Conservation (phyloP, 306 rosid species). For the Dalbergia cultrata region DNA sequence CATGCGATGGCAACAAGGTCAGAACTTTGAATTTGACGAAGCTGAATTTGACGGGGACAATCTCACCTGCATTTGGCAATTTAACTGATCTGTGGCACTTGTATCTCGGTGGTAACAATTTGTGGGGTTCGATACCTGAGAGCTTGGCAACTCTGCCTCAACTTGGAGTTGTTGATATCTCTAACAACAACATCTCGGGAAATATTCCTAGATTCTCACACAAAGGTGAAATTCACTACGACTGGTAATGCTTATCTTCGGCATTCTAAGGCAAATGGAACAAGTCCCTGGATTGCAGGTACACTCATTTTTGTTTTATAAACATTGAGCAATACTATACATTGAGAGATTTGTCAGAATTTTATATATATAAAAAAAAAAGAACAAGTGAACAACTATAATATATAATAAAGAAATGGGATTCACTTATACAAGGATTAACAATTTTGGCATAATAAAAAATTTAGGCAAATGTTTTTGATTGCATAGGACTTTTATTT, state of each 20-base stretch:
- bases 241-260: not conserved
- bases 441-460: too few species aligned
- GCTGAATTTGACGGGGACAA: slow-evolving; percentile 57
- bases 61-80: slow-evolving; percentile 63
- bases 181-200: not conserved
- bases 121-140: slow-evolving; percentile 55
- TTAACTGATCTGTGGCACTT: slow-evolving; percentile 54
- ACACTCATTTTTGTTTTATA: too few species aligned
- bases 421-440: too few species aligned
- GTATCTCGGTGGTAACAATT: slow-evolving; percentile 52
- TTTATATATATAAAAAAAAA: too few species aligned
- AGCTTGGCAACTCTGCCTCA: not conserved
- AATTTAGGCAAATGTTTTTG: too few species aligned
- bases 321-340: too few species aligned
- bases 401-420: too few species aligned
- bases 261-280: not conserved
- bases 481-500: too few species aligned
- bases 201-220: not conserved
- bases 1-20: slow-evolving; percentile 49
- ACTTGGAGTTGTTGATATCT: not conserved
- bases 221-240: not conserved
- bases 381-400: too few species aligned
- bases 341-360: too few species aligned
- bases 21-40: slow-evolving; percentile 48
- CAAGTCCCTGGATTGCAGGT: too few species aligned